Evolutionary conservation across 78 protist species (phyloP), one percentile per base, ranked within the genome.

Genomic region (Polysphondylium violaceum): DNA sequence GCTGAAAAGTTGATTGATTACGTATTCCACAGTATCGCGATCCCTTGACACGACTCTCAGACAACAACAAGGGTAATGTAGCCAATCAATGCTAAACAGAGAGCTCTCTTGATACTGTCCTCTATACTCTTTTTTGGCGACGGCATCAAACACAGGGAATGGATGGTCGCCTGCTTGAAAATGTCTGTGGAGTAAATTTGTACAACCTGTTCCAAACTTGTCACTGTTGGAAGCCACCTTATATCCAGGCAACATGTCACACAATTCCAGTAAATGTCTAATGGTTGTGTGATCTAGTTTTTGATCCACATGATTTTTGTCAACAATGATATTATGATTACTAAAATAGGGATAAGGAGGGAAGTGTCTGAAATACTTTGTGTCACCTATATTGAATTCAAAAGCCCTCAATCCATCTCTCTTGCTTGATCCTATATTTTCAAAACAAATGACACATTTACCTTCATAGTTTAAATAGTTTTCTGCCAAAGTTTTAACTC

Each of bases 321-420:
- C 91, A 31, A 83, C 58, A 9, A 83, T 83, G 19, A 83, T 69
- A 58, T 83, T 83, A 74, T 83, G 91, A 33, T 59, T 3, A 0
- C 23, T 67, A 38, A 83, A 83, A 23, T 83, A 83, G 9, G 91
- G 91, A 29, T 83, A 83, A 0, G 91, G 91, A 12, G 91, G 91
- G 23, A 69, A 83, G 44, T 83, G 91, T 55, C 91, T n/a, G 44
- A 69, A 83, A 31, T 69, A 59, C 19, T 0, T 16, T 29, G 27
- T 25, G 9, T 29, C 53, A 83, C 40, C 44, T 7, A 55, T 64
- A 3, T 51, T 27, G 61, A 83, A 83, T 58, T 83, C 79, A 43
- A 55, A 83, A 0, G 73, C 77, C 4, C 91, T 8, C 68, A 83
- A 44, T 29, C 91, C 91, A 33, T 67, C 43, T 59, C 91, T 83